Base-by-base conservation (phyloP, 116 monocot species). In the Papilionanthe hybrid region DNA sequence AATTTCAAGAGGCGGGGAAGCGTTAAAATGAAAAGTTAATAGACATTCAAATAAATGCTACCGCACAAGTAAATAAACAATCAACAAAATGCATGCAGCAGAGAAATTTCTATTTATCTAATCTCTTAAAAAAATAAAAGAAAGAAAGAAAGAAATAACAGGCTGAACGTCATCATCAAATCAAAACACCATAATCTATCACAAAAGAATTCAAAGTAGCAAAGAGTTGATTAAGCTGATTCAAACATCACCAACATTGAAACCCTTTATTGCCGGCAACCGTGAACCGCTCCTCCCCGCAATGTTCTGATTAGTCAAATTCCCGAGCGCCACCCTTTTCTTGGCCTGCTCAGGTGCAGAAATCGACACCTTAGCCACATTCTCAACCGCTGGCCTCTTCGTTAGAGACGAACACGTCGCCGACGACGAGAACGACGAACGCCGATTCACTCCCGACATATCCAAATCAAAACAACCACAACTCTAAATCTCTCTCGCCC, bases 321-420 rank as follows among this genome's bases (percentile, higher is more conserved):
- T 88, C 66, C 89, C 86, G 37, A 94, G 91, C 18, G 89, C 89
- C 37, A 83, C 82, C 83, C 94, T 83, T 86, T 89, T 91, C 86
- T 89, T 91, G 58, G 89, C 88, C 79, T 86, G 81, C 77, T 79
- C 84, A 55, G 71, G 77, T 57, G 83, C 73, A 7, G 82, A 76
- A 12, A 77, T 55, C 80, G 76, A 50, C 1, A 75, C 48, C 82
- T 78, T 82, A 12, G 25, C 75, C 65, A 72, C 76, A 45, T 81
- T 83, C 85, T 86, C 93, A 56, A 72, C 75, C 75, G 88, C 90
- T 25, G 92, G 81, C 69, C 88, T 73, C 88, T 88, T 93, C 80
- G 67, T 82, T 32, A 71, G 41, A 55, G 79, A 37, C 72, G 77
- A 80, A 17, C 79, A 32, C 30, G 78, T 27, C 18, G 32, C 17